Evolutionary conservation across 345 rosid genomes (phyloP).

Genomic region (Diplotaxis tenuifolia): DNA sequence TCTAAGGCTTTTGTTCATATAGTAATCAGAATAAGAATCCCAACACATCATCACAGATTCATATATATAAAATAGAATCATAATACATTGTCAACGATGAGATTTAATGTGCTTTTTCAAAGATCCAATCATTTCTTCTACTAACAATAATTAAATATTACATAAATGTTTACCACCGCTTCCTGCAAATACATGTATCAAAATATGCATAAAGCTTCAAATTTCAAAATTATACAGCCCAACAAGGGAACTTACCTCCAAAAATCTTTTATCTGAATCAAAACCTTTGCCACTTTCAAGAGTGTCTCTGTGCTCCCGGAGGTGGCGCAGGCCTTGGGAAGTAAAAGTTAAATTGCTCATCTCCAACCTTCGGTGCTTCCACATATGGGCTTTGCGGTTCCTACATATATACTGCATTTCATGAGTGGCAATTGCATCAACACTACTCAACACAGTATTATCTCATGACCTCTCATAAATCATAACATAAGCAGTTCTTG

Average conservation of each 20-base stretch:
- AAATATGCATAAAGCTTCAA: constrained; percentile 2
- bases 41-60: constrained; percentile 28
- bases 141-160: constrained; percentile 19
- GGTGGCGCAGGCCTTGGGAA: constrained; percentile 82
- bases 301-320: constrained; percentile 70
- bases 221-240: not conserved
- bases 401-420: not conserved
- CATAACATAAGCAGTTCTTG: not conserved
- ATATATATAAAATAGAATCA: not conserved
- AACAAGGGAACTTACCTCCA: not conserved
- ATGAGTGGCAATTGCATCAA: not conserved
- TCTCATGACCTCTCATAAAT: not conserved
- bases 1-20: not conserved
- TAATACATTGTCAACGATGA: constrained; percentile 18
- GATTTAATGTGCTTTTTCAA: constrained; percentile 26
- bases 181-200: constrained; percentile 22
- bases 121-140: constrained; percentile 15
- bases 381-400: constrained; percentile 70
- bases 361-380: constrained; percentile 63
- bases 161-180: constrained; percentile 23
- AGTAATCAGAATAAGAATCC: not conserved
- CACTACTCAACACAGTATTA: not conserved
- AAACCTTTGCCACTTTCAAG: constrained; percentile 39
- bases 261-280: constrained; percentile 23
- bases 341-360: constrained; percentile 37